Conservation (phyloP, 139 green algal genomes). For the Parachlorella kessleri region DNA sequence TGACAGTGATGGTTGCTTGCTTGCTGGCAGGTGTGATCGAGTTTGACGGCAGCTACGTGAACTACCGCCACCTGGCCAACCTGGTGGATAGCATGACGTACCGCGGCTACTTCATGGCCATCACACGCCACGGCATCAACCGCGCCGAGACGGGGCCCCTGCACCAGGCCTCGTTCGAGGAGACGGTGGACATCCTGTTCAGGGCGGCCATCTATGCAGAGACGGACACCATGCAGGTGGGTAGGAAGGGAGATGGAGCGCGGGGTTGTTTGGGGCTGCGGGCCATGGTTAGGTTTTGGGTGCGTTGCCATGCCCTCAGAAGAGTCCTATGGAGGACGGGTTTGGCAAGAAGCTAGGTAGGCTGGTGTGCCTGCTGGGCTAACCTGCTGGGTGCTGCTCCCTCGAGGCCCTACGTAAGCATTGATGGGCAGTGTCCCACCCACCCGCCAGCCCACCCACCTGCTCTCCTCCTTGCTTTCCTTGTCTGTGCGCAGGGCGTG, state of each 20-base stretch:
- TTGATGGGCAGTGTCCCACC: no score
- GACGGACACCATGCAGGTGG: conserved; percentile 65
- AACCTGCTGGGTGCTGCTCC: no score
- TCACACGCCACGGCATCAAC: conserved; percentile 99
- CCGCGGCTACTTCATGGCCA: conserved; percentile 96
- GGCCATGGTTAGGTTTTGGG: no score
- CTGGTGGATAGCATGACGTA: conserved; percentile 90
- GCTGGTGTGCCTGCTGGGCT: no score
- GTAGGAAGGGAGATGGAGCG: no score
- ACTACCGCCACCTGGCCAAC: conserved; percentile 96
- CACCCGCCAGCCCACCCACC: no score
- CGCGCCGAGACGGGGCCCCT: conserved; percentile 88
- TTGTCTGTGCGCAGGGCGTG: conserved; percentile 60
- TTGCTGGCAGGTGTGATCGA: conserved; percentile 84
- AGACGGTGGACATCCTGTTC: conserved; percentile 98
- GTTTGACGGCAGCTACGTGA: conserved; percentile 98
- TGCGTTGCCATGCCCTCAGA: no score
- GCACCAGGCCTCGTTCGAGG: conserved; percentile 97
- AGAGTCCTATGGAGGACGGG: no score
- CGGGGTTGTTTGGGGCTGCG: no score
- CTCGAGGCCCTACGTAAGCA: no score
- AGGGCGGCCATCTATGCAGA: conserved; percentile 81
- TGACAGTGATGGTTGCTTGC: neutral
- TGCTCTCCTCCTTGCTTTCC: no score
- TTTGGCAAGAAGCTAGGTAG: no score